Evolutionary conservation across 2,329 filamentous ascomycete genomes (phyloP).

Genomic region (Hypomyces rosellus): DNA sequence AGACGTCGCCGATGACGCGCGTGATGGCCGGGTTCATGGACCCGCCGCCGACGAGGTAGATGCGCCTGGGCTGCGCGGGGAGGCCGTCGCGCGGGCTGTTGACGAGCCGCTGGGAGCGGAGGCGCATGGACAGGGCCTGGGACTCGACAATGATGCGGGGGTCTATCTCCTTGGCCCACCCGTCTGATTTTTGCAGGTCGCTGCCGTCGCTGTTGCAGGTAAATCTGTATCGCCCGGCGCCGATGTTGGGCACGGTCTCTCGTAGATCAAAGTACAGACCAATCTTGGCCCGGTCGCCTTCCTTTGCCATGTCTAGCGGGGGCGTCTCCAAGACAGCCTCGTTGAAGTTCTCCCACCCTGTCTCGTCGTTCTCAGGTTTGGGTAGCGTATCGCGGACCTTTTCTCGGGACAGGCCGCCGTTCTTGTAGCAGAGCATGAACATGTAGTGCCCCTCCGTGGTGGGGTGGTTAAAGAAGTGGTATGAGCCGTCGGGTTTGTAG

Average conservation of each 20-base stretch:
- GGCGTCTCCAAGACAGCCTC: slow-evolving; percentile 59
- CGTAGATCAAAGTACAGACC: slow-evolving; percentile 93
- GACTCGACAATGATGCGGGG: slow-evolving; percentile 85
- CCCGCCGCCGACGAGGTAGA: slow-evolving; percentile 93
- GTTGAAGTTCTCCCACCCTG: slow-evolving; percentile 79
- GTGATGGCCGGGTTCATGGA: slow-evolving; percentile 87
- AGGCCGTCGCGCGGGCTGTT: slow-evolving; percentile 46
- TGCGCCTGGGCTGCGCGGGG: slow-evolving; percentile 76
- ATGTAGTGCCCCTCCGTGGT: slow-evolving; percentile 88
- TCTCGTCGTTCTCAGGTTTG: slow-evolving; percentile 33
- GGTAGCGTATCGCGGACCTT: slow-evolving; percentile 79
- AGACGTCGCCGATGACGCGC: slow-evolving; percentile 74
- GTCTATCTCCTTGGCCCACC: slow-evolving; percentile 57
- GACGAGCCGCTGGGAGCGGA: slow-evolving; percentile 76
- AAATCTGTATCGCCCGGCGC: slow-evolving; percentile 81
- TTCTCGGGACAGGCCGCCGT: slow-evolving; percentile 88
- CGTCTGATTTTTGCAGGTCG: slow-evolving; percentile 32
- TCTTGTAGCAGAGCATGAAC: slow-evolving; percentile 99
- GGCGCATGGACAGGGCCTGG: slow-evolving; percentile 85
- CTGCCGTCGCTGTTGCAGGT: slow-evolving; percentile 51
- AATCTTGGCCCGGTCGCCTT: slow-evolving; percentile 62
- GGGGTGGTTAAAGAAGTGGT: slow-evolving; percentile 98
- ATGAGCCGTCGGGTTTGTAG: slow-evolving; percentile 82
- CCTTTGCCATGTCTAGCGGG: slow-evolving; percentile 56
- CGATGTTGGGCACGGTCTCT: slow-evolving; percentile 91